Evolutionary conservation across 2,329 filamentous ascomycete species (phyloP).

Genomic region (Paracamarosporium sp.): DNA sequence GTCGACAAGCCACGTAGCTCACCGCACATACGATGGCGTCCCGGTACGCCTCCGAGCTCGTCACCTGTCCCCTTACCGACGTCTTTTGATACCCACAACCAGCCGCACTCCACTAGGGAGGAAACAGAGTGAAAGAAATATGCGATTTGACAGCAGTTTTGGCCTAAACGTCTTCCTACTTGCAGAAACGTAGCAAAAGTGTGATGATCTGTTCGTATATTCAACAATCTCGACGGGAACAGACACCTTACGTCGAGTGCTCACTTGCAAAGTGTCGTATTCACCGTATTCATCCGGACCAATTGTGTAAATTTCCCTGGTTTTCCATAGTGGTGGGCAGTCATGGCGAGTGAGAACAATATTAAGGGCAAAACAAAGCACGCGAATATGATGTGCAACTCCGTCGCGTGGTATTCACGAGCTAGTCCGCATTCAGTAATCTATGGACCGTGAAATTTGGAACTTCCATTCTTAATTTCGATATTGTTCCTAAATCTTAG

Average conservation of each 20-base stretch:
- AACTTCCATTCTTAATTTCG: not conserved
- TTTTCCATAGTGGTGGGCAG: not conserved
- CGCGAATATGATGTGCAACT: not conserved
- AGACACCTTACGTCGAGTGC: not conserved
- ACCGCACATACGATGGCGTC: not conserved
- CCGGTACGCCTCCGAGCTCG: not conserved
- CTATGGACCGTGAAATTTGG: not conserved
- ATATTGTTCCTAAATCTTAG: not conserved
- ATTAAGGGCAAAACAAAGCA: constrained; percentile 38
- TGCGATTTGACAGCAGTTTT: not conserved
- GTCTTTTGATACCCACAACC: constrained; percentile 3
- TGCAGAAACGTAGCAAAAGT: not conserved
- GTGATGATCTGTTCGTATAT: not conserved
- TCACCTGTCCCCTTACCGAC: not conserved
- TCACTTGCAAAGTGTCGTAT: not conserved
- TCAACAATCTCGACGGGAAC: not conserved
- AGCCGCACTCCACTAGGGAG: not conserved
- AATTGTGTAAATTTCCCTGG: not conserved
- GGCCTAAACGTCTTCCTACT: not conserved
- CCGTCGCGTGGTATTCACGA: constrained; percentile 1
- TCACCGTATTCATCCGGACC: not conserved
- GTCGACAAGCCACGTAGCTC: not conserved
- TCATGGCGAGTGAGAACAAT: constrained; percentile 36
- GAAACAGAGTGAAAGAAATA: not conserved
- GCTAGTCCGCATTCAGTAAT: constrained; percentile 27